Base-by-base conservation (phyloP, 75 land plant species). In the Pinus albicaulis region DNA sequence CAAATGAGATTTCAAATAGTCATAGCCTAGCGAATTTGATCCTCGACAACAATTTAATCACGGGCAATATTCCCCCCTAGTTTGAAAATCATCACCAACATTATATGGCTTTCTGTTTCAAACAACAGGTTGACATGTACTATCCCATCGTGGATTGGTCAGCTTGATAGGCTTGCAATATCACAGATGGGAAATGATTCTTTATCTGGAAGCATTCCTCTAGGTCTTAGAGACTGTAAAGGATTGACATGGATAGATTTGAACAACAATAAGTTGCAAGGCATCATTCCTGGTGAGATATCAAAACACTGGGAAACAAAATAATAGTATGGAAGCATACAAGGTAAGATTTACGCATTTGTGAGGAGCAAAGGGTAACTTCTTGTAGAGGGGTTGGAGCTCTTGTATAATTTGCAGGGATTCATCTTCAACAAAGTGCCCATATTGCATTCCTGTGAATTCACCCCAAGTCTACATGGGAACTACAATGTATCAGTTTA, bases 151-250 rank as follows among this genome's bases (percentile, higher is more conserved):
- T 82, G 86, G 89, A 59, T 92, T 55, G 93, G 93, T 16, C 7
- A 38, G 57, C 57, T 95, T 25, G 38, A 74, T 2, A 81, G 83
- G 53, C 90, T 95, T 13, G 85, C 86, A 10, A 84, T 92, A 41
- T 85, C 93, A 55, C 85, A 93, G 81, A 87, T 96, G 71, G 82
- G 90, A 20, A 94, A 90, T 73, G 93, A 96, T 71, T 87, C 89
- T 15, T 86, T 96, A 76, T 69, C 84, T 41, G 99, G 97, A 13
- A 57, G 57, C n/a, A 90, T 96, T 55, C 99, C 99, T 13, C 80
- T 86, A 25, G 84, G 91, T 78, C 82, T 96, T 24, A 91, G 92
- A 8, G 86, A 88, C 77, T 90, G 92, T 78, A 79, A 77, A 79
- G 90, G 86, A 78, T 83, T 96, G 76, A 77, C 87, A 14, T 84